Base-by-base conservation (phyloP, 768 basidiomycete species). In the Lactarius hengduanensis region DNA sequence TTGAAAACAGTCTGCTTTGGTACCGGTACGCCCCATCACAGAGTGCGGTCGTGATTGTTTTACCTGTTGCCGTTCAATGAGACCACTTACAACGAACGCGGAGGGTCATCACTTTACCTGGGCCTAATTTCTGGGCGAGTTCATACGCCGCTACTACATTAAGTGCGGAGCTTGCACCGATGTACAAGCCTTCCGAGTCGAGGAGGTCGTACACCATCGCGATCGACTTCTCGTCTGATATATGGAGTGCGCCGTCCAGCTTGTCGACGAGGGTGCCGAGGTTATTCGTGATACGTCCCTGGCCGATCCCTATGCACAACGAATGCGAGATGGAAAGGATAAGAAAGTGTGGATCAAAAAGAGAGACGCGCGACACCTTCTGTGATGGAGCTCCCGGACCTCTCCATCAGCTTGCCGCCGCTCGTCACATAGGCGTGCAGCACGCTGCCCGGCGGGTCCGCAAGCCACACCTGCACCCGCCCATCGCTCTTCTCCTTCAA, bases 1-100 rank as follows among this genome's bases (percentile, higher is more conserved):
- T 91, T 18, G 95, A 97, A 80, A 99, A 99, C 41, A 99, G 79
- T 13, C 97, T 85, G 67, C 92, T 96, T 79, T 98, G 97, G 74
- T 99, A 97, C 74, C 97, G 85, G 74, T 98, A 96, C 55, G 97
- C 97, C 8, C 96, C 97, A 74, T 99, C 97, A 76, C 91, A 93
- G 45, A 99, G 78, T 61, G 98, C 83, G 5, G 97, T 99, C 1
- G 87, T 94, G 34, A 98, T 81, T 18, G 83, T 92, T 26, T 90
- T 89, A 41, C 91, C 92, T 94, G 67, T 55, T 5, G 41, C 43
- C 9, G 4, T 22, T 47, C 62, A 40, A 9, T 47, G 15, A 22
- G 2, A 43, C 43, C 61, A 62, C 53, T n/a, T 1, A 13, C 16
- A 30, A 53, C 57, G 59, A 59, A 4, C 3, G 13, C 32, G 28